These are phyloP conservation scores for Candida saitoana DNA, from an alignment of 805 yeast genomes.

Conservation along the genomic window DNA sequence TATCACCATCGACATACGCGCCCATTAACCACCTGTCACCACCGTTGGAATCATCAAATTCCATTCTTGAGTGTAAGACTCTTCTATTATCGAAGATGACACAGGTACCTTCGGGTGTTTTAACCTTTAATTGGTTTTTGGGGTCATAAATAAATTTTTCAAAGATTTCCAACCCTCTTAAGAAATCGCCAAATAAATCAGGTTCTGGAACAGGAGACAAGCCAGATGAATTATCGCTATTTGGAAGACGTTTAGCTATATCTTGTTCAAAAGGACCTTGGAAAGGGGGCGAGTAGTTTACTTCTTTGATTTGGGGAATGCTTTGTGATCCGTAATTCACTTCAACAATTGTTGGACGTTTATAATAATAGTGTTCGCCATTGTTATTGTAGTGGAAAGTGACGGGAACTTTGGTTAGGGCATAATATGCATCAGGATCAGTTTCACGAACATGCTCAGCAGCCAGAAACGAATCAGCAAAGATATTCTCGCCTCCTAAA, in stretches of 20 bases:
- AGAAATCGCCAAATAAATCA: constrained; percentile 48
- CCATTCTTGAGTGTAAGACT: constrained; percentile 58
- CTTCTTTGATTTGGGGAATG: constrained; percentile 42
- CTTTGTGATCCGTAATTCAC: constrained; percentile 21
- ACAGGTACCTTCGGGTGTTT: constrained; percentile 56
- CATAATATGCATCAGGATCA: constrained; percentile 63
- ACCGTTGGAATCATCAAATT: constrained; percentile 39
- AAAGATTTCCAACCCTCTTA: constrained; percentile 56
- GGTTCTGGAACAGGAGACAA: no score
- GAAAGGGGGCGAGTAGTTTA: constrained; percentile 78
- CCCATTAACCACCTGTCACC: constrained; percentile 72
- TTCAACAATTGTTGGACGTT: constrained; percentile 62
- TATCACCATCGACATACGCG: constrained; percentile 68
- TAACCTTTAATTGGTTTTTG: constrained; percentile 50
- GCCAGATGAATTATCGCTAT: constrained; percentile 6
- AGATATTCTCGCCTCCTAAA: constrained; percentile 63
- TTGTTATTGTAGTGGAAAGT: constrained; percentile 66
- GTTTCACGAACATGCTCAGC: constrained; percentile 49
- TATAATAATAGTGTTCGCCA: constrained; percentile 56
- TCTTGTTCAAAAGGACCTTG: constrained; percentile 73
- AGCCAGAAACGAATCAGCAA: constrained; percentile 67
- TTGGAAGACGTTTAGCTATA: constrained; percentile 31
- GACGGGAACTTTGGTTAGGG: constrained; percentile 58
- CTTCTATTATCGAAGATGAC: constrained; percentile 71
- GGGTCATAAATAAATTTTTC: constrained; percentile 54